Evolutionary conservation across 106 monocot species (phyloP).

Genomic region (Hemerocallis citrina): DNA sequence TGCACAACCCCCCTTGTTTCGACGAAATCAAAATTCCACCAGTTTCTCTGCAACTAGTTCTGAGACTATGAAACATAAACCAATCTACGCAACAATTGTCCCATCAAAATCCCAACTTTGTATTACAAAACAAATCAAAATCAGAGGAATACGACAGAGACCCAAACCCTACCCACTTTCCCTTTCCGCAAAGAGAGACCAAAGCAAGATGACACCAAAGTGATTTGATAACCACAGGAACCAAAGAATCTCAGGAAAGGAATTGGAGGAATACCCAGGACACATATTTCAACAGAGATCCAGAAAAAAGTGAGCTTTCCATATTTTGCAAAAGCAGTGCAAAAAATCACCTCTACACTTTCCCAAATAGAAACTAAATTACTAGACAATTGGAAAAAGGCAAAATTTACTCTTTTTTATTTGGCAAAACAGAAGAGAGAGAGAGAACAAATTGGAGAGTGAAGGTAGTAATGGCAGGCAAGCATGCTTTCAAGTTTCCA

Average conservation of each 20-base stretch:
- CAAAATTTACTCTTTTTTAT: slow-evolving; percentile 8
- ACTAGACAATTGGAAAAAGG: not conserved
- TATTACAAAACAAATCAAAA: not conserved
- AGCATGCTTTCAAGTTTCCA: slow-evolving; percentile 72
- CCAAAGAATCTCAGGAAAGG: not conserved
- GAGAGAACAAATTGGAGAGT: not conserved
- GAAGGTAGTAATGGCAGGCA: slow-evolving; percentile 65
- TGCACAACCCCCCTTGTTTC: not conserved
- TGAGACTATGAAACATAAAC: not conserved
- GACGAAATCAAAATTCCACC: not conserved
- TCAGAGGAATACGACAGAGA: not conserved
- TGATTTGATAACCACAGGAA: not conserved
- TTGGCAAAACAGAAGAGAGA: not conserved
- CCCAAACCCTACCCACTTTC: not conserved
- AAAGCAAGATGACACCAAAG: not conserved
- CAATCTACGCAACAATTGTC: not conserved
- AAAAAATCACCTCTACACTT: slow-evolving; percentile 5
- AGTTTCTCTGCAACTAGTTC: too few relatives aligned
- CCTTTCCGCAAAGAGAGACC: not conserved
- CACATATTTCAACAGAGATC: slow-evolving; percentile 17
- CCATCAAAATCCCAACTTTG: slow-evolving; percentile 6
- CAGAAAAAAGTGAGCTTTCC: slow-evolving; percentile 15
- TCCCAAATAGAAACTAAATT: not conserved
- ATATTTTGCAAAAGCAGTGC: slow-evolving; percentile 9
- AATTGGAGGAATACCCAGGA: slow-evolving; percentile 11